phyloP scores from a whole-genome alignment of 495 filamentous ascomycete genomes.

The Trichoderma reesei region DNA sequence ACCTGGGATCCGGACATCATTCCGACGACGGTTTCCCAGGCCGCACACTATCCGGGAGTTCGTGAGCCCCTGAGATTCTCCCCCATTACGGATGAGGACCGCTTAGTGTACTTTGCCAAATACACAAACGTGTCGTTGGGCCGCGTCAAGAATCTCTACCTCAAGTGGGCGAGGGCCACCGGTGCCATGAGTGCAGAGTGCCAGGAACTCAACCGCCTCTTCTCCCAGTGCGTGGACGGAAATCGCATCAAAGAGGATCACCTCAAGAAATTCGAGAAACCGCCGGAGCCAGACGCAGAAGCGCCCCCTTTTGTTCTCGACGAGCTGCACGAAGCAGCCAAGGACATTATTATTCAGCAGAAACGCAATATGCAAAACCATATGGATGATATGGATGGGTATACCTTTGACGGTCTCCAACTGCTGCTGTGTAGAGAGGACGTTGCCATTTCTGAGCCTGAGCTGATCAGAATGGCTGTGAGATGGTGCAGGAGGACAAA shows the following conservation, averaged over 20 bases:
- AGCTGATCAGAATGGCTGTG: constrained; percentile 32
- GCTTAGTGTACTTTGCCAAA: constrained; percentile 38
- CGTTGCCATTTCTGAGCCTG: constrained; percentile 39
- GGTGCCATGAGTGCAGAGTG: constrained; percentile 38
- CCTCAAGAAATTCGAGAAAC: constrained; percentile 31
- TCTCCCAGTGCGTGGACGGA: constrained; percentile 42
- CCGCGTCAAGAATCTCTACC: constrained; percentile 39
- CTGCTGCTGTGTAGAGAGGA: constrained; percentile 32
- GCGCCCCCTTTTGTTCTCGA: constrained; percentile 36
- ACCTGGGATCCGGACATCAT: constrained; percentile 42
- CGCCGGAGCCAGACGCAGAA: constrained; percentile 21
- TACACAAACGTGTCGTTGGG: constrained; percentile 40
- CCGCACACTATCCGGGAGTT: constrained; percentile 38
- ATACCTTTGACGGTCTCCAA: constrained; percentile 27
- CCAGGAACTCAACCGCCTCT: constrained; percentile 44
- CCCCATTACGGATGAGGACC: constrained; percentile 35
- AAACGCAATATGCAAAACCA: background rate
- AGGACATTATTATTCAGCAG: background rate
- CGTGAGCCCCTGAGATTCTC: constrained; percentile 34
- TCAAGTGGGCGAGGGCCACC: constrained; percentile 39
- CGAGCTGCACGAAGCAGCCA: constrained; percentile 31
- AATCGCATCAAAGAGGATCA: constrained; percentile 32
- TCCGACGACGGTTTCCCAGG: constrained; percentile 30
- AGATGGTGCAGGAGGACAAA: constrained; percentile 33
- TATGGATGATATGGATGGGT: constrained; percentile 16